Base-by-base conservation (phyloP, 257 asterid species). In the Anisodus tanguticus region DNA sequence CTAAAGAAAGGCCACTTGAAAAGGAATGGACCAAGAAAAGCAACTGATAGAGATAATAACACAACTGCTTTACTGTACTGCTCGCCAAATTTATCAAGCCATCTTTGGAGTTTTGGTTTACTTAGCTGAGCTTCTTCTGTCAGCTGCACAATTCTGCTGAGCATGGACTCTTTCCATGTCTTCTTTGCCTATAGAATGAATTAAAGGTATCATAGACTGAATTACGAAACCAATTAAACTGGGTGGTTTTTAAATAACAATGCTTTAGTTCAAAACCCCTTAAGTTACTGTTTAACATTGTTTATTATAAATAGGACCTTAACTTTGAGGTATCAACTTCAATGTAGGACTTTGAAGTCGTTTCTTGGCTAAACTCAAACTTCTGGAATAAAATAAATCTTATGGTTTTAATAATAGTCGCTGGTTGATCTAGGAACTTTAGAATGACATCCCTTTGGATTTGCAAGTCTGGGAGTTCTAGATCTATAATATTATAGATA, bases 101-200 rank as follows among this genome's bases (percentile, higher is more conserved):
- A 97, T 88, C 99, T 90, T 85, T 97, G 97, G 85, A 97, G 98
- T 90, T 86, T 93, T 59, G 99, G 99, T 88, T 97, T 97, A 91
- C 98, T 97, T 88, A 88, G 91, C 83, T 97, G 99, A 82, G 99
- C 99, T 87, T 97, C 98, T 93, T 95, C 98, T 83, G 99, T 95
- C 91, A 97, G 86, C 84, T 93, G 97, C 87, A 97, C 97, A 58
- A 97, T 97, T 89, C 93, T 93, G 91, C 87, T 97, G 74, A 97
- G 91, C 91, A 92, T 93, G 1, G 99, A 97, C 70, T 97, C 99
- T 85, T 95, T 97, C 98, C 98, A 97, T 81, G 97, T 86, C 89
- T 95, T 97, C 87, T 92, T 97, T 60, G 93, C 98, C 99, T 96
- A 89, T 90, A 72, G 51, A 39, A 63, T 51, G 26, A 58, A 64